Base-by-base conservation (phyloP, 1,284 basidiomycete species). In the Apiotrichum porosum region DNA sequence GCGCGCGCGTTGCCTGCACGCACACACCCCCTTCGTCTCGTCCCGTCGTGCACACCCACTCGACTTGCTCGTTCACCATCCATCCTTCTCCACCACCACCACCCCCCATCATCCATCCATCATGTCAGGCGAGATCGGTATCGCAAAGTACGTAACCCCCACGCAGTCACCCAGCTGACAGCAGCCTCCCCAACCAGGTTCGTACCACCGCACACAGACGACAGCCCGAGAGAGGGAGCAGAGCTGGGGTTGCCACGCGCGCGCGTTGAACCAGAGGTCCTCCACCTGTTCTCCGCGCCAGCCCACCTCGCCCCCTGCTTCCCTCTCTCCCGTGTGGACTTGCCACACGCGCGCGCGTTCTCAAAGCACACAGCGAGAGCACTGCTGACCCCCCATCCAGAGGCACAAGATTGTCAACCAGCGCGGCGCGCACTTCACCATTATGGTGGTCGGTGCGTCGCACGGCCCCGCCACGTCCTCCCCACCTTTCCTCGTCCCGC, bases 351-450 rank as follows among this genome's bases (percentile, higher is more conserved):
- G n/a, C n/a, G n/a, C n/a, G n/a, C n/a, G n/a, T n/a, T n/a, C n/a
- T n/a, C n/a, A n/a, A n/a, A n/a, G n/a, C n/a, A n/a, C n/a, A n/a
- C n/a, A n/a, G n/a, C n/a, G n/a, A n/a, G n/a, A n/a, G n/a, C n/a
- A n/a, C n/a, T 15, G 17, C 32, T 34, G 9, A 18, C 14, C 32
- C 32, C 18, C 9, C 9, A 23, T 4, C 34, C 68, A 89, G 88
- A 83, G 84, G 79, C 89, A 92, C 78, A 92, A 91, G 80, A 92
- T 93, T 73, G 93, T 97, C 61, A 92, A 92, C 60, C 94, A 97
- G 79, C 84, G 81, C 63, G 94, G 95, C 54, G 89, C 88, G 21
- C 93, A 97, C 79, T 97, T 98, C 76, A 98, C 95, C 48, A 82
- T 99, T 66, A 99, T 99, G 94, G 95, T 97, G 30, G 94, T 97